Evolutionary conservation across 2,329 filamentous ascomycete genomes (phyloP).

Genomic region (Xylaria sp.): DNA sequence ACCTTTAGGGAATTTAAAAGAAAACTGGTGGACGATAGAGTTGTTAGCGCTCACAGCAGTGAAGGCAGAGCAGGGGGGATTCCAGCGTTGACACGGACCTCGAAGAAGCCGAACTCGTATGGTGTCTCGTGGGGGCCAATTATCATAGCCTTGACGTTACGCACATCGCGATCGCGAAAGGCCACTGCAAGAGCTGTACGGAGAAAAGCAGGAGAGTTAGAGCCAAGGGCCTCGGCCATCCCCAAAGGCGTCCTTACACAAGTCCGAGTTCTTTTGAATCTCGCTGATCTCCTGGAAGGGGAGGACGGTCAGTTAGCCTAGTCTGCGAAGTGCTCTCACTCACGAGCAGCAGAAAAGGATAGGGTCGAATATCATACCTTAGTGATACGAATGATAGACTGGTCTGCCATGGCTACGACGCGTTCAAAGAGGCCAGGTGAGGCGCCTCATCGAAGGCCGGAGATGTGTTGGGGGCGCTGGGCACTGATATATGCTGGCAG

Average conservation of each 20-base stretch:
- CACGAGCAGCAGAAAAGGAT: conserved; percentile 19
- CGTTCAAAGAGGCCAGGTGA: conserved; percentile 21
- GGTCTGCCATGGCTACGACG: conserved; percentile 73
- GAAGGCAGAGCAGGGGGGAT: not conserved
- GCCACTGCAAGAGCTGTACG: conserved; percentile 82
- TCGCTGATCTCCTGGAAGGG: conserved; percentile 79
- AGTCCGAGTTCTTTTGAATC: conserved; percentile 83
- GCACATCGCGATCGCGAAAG: conserved; percentile 87
- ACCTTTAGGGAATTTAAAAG: conserved; percentile 81
- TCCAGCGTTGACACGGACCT: conserved; percentile 66
- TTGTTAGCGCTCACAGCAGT: conserved; percentile 45
- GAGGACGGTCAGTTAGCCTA: conserved; percentile 14
- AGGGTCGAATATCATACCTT: conserved; percentile 64
- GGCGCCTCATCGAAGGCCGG: conserved; percentile 29
- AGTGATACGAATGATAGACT: conserved; percentile 88
- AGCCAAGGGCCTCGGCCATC: not conserved
- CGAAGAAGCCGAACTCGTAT: conserved; percentile 97
- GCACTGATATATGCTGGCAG: not conserved
- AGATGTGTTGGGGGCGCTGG: conserved; percentile 12
- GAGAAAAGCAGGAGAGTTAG: conserved; percentile 39
- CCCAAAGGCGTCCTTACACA: conserved; percentile 69
- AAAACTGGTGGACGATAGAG: conserved; percentile 65
- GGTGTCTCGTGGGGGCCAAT: conserved; percentile 93
- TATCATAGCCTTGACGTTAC: conserved; percentile 86
- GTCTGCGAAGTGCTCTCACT: not conserved